A percentile compares a stretch with the other conserved stretches of the same genome.
phyloP scores from a whole-genome alignment of 148 eudicot species.

The Spergularia marina region DNA sequence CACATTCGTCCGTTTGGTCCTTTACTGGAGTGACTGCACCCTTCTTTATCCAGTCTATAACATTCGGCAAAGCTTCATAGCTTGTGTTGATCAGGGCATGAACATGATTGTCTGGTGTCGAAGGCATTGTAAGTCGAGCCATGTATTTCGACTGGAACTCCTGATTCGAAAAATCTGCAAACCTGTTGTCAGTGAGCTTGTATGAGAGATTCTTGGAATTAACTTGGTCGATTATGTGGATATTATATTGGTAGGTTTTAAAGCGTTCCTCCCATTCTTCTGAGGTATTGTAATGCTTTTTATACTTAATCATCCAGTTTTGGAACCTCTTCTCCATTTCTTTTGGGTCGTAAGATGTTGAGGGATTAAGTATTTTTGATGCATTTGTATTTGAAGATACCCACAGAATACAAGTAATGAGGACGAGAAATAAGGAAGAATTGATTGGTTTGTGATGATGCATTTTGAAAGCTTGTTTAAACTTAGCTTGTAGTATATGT shows the following conservation, averaged over 20 bases:
- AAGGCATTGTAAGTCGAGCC: constrained; percentile 26
- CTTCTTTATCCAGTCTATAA: constrained; percentile 14
- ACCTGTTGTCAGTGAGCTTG: constrained; percentile 50
- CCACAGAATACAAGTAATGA: background rate
- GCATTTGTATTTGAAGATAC: constrained; percentile 6
- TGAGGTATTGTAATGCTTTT: constrained; percentile 11
- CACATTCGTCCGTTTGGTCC: background rate
- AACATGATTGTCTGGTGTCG: background rate
- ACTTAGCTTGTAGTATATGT: background rate
- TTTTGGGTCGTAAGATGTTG: constrained; percentile 9
- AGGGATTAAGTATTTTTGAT: background rate
- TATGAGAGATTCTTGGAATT: constrained; percentile 27
- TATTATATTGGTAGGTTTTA: constrained; percentile 17
- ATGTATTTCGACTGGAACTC: constrained; percentile 43
- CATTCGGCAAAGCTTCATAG: background rate
- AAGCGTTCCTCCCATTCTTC: constrained; percentile 20
- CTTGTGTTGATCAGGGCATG: background rate
- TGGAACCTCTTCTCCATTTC: constrained; percentile 17
- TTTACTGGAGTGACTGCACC: constrained; percentile 7
- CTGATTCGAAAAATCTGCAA: constrained; percentile 54
- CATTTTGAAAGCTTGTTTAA: background rate
- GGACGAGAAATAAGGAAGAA: background rate
- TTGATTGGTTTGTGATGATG: background rate
- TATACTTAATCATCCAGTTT: constrained; percentile 6
- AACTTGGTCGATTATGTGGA: constrained; percentile 9